Base-by-base conservation (phyloP, 1,284 basidiomycete species). In the Melampsora medusae region DNA sequence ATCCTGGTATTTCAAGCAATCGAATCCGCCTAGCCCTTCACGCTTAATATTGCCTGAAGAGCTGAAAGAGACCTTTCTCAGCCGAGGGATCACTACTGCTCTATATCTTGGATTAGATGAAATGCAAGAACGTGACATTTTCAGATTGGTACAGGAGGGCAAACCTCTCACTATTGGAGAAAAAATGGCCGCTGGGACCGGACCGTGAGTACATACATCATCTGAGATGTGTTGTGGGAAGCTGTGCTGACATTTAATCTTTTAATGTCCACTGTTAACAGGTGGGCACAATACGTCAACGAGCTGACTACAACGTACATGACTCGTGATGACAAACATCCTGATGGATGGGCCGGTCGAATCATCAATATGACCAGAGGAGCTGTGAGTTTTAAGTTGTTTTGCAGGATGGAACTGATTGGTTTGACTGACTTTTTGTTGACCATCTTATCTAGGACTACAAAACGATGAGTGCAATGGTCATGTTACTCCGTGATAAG, bases 121-220 rank as follows among this genome's bases (percentile, higher is more conserved):
- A 38, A 25, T 69, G 10, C 60, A 77, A 77, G 74, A 77, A 61
- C 67, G 74, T 12, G 74, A 77, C 48, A 77, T 77, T n/a, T 77
- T 77, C 48, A 50, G 74, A 48, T 59, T 77, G 48, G 74, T 77
- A 19, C 74, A 77, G 67, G 74, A 77, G 49, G 74, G 74, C 2
- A 69, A 65, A 66, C 74, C 74, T 31, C 19, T 77, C 17, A 64
- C 74, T 1, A 49, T 60, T 19, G 74, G 74, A 19, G 74, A 77
- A 64, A 77, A 77, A 28, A 69, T 77, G 74, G 67, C 69, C 14
- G 74, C 74, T n/a, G 67, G 46, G 50, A 17, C 66, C 17, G 74
- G 74, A 10, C 48, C 60, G 74, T 77, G 42, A 77, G 74, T 77
- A 50, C 6, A 25, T 77, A 50, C 6, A 25, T 9, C 35, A 1